A percentile compares a stretch with the other conserved stretches of the same genome.
phyloP scores from a whole-genome alignment of 2,329 filamentous ascomycete species.

The Fusarium sp. region DNA sequence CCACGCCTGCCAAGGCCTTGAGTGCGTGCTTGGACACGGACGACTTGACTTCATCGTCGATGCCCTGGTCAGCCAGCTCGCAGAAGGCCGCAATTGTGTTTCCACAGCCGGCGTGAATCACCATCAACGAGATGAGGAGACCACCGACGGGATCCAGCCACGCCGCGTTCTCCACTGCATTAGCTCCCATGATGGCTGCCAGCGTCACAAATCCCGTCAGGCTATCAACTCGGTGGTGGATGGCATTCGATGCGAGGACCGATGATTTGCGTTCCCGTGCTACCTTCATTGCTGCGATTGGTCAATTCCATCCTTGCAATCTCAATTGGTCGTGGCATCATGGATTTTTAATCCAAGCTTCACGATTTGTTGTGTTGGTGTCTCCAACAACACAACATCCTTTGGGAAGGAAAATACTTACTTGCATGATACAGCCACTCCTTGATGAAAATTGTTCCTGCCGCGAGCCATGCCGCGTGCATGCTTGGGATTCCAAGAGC shows the following conservation, averaged over 20 bases:
- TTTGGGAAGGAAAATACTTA: slow-evolving; percentile 63
- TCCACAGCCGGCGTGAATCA: slow-evolving; percentile 87
- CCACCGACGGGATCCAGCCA: slow-evolving; percentile 97
- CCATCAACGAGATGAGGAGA: slow-evolving; percentile 91
- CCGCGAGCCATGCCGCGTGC: slow-evolving; percentile 94
- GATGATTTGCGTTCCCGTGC: slow-evolving; percentile 94
- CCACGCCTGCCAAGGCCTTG: slow-evolving; percentile 67
- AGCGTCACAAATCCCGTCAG: slow-evolving; percentile 95
- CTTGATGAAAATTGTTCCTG: slow-evolving; percentile 89
- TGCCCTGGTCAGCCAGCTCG: slow-evolving; percentile 90
- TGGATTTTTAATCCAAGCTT: background rate
- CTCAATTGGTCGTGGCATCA: background rate
- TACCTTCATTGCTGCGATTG: slow-evolving; percentile 85
- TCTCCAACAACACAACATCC: background rate
- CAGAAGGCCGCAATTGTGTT: slow-evolving; percentile 87
- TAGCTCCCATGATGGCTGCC: slow-evolving; percentile 88
- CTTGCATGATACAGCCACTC: slow-evolving; percentile 98
- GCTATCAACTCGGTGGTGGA: slow-evolving; percentile 97
- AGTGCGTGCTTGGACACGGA: slow-evolving; percentile 76
- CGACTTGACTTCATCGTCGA: slow-evolving; percentile 85
- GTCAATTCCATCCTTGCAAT: slow-evolving; percentile 32
- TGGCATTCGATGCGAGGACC: slow-evolving; percentile 93
- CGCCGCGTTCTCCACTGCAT: slow-evolving; percentile 84
- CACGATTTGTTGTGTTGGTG: background rate
- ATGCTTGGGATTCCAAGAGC: slow-evolving; percentile 77